Base-by-base conservation (phyloP, 1,284 basidiomycete genomes). In the Lignosus rhinocerotis region DNA sequence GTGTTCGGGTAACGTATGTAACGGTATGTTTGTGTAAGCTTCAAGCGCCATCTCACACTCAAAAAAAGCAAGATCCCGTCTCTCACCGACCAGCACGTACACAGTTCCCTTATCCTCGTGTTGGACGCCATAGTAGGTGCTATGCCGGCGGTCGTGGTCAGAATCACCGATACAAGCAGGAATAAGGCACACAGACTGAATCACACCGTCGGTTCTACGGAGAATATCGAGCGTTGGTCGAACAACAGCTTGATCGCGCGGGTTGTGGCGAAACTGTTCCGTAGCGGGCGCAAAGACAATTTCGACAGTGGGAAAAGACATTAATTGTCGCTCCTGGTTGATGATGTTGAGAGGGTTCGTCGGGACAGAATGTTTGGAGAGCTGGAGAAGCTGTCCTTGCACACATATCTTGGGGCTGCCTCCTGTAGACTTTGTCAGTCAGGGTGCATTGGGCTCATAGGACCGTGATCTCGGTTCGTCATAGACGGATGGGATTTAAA, bases 111-210 rank as follows among this genome's bases (percentile, higher is more conserved):
- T 56, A 33, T 66, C 63, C 44, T 66, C 63, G n/a, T 59, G 43
- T 38, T 65, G 43, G 8, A 63, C 44, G 8, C 65, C 63, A 19
- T 55, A 61, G 59, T 60, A 66, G 32, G 58, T 58, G 46, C 65
- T 66, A 21, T 8, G 17, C 43, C 19, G 10, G 21, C 43, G 14
- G 8, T 11, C 9, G 21, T 17, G 8, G 14, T 21, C 9, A 21
- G 10, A 5, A 8, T 21, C 10, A 17, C 21, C 9, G 14, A 17
- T 6, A 3, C 43, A 11, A 25, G 8, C 6, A 44, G 8, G 19
- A 10, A 4, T 10, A 21, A 14, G 8, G 8, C 44, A 43, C 30
- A 52, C 63, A 16, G 38, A 64, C 65, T 61, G 58, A 14, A 61
- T 54, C 9, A 61, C 53, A 19, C 65, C 65, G 19, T 61, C 50